Evolutionary conservation across 129 eudicot genomes (phyloP).

Genomic region (Flaveria ramosissima): DNA sequence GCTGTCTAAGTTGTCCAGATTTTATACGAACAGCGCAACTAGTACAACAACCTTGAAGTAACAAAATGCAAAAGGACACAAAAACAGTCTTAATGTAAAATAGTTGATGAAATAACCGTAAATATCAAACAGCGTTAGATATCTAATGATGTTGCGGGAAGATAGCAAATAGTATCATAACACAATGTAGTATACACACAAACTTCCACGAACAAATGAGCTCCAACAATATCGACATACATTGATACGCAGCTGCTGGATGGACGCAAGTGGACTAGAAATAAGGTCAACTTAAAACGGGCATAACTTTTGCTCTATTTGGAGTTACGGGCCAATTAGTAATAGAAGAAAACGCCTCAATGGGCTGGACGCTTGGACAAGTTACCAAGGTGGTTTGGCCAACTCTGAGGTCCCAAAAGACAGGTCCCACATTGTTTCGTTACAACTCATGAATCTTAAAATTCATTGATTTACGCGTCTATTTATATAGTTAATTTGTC

Average conservation of each 20-base stretch:
- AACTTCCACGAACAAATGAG: neutral
- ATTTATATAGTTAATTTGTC: neutral
- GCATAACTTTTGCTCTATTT: neutral
- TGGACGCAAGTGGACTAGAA: neutral
- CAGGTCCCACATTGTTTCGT: no score
- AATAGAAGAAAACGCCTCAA: neutral
- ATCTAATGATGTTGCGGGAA: neutral
- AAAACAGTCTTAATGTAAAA: neutral
- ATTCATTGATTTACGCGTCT: neutral
- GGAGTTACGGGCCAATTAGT: neutral
- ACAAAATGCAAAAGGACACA: neutral
- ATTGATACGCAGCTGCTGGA: neutral
- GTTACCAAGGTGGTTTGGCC: no score
- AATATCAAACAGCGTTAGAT: neutral
- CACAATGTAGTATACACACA: conserved; percentile 1
- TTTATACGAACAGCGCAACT: conserved; percentile 98
- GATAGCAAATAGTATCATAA: neutral
- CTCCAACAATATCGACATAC: neutral
- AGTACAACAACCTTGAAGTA: conserved; percentile 70
- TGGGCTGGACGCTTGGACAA: neutral
- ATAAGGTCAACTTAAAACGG: neutral
- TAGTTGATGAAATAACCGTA: neutral
- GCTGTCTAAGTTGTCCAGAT: conserved; percentile 92
- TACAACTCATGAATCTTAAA: neutral
- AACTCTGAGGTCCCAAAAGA: neutral